Evolutionary conservation across 202 grass and related monocot genomes (phyloP), one percentile per base, ranked within the genome.

Genomic region (Carex sylvatica): DNA sequence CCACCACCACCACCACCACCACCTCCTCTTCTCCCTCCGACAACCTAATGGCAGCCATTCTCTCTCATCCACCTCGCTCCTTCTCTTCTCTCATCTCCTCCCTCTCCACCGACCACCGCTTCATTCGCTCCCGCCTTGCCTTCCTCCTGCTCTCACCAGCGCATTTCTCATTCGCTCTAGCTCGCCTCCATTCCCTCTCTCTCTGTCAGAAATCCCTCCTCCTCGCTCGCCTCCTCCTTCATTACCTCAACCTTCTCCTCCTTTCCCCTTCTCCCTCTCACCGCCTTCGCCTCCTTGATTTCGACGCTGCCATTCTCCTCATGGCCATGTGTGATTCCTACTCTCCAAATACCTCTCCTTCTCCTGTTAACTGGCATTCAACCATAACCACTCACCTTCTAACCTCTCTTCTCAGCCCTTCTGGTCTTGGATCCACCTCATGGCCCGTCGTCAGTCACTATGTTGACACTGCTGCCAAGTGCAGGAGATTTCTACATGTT

Each of bases 271-370:
- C 71, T 40, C 63, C 75, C 15, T 73, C 74, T 31, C 84, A 87
- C 78, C 85, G 76, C 52, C 87, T 88, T 40, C 87, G 90, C 28
- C 84, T 65, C 38, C 73, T 89, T 58, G 90, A 98, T 66, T 80
- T 95, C 61, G 95, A 98, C 65, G 92, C 92, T 0, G 90, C 92
- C 3, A 84, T 98, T 40, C 95, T 95, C 5, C 92, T 98, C 86
- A 80, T 93, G 61, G 89, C 92, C 84, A 95, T 95, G 92, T 98
- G 92, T 86, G 84, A 98, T 78, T 86, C 89, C n/a, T 93, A 98
- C 87, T 72, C 77, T 65, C 90, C 92, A 28, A 15, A 51, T 2
- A 24, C 63, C 1, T 36, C 73, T 19, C 15, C 63, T 65, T 75
- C 79, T 15, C 78, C 86, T 12, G 74, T 92, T n/a, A 84, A 97